Base-by-base conservation (phyloP, 768 basidiomycete species). In the Podaxis mareebaensis region DNA sequence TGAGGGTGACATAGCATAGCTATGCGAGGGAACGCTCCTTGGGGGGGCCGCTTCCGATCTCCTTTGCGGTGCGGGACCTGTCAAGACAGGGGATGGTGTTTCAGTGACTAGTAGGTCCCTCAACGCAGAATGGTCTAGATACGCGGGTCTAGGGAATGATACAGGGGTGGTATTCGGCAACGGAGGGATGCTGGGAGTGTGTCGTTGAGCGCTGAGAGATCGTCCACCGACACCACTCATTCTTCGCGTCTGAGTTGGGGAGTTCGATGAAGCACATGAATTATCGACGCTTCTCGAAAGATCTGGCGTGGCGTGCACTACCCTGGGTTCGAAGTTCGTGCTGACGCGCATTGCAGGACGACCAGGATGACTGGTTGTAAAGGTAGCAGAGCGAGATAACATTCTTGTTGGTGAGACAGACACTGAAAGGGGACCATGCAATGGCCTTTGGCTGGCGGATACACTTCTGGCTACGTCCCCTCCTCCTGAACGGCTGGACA, bases 51-150 rank as follows among this genome's bases (percentile, higher is more conserved):
- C 39, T 20, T 83, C 81, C 11, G 65, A 57, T 65, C 80, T 82
- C 40, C 81, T 76, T 60, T 70, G 73, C 4, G 77, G 74, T 53
- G 36, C 46, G 22, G 48, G 36, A 8, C 12, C 26, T 56, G 79
- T 71, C 48, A 78, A 71, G 42, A 72, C 46, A 10, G 79, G 76
- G 8, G 75, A 74, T 12, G 77, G 70, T 20, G 66, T 57, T 40
- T 87, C 83, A 0, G 88, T 86, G 61, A 86, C 87, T 8, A 93
- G 76, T 58, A 90, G 73, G 67, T 92, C 79, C 60, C 89, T 86
- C 61, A 94, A 76, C 1, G 90, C 84, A 2, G 91, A 91, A 72
- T 91, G 81, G 48, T 91, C 89, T 60, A 94, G 81, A 73, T 94
- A 94, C 0, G 85, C 75, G 1, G 92, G 92, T 20, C 87, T 84